phyloP scores from a whole-genome alignment of 306 rosid genomes.

The Lotus japonicus region DNA sequence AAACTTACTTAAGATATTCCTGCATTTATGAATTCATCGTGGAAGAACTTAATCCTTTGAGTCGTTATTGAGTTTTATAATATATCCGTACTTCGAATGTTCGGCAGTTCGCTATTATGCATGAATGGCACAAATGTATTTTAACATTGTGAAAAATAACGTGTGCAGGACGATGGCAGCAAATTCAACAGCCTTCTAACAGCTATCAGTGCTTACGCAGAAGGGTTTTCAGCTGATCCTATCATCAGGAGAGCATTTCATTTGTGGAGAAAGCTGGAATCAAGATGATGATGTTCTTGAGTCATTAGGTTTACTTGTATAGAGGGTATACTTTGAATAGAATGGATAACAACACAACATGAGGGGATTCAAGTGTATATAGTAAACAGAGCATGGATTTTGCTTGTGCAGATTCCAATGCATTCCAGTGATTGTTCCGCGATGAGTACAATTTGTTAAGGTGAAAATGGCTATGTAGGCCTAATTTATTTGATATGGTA shows the following conservation, averaged over 20 bases:
- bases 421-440: not conserved
- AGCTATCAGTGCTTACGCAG: constrained; percentile 89
- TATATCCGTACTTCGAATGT: not conserved
- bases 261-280: constrained; percentile 42
- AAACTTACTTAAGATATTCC: not conserved
- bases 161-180: constrained; percentile 67
- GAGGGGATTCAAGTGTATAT: constrained; percentile 10
- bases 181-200: constrained; percentile 49
- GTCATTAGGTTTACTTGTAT: constrained; percentile 9
- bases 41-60: not conserved
- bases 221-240: constrained; percentile 85
- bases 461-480: too few relatives aligned
- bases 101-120: not conserved
- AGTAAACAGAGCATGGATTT: not conserved
- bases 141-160: not conserved
- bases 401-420: not conserved
- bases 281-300: constrained; percentile 24
- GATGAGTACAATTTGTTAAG: not conserved
- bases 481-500: too few relatives aligned
- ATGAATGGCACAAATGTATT: not conserved
- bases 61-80: not conserved
- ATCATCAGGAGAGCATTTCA: constrained; percentile 54
- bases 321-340: constrained; percentile 9
- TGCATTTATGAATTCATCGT: not conserved
- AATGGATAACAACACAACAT: not conserved